phyloP scores from a whole-genome alignment of 2,329 filamentous ascomycete genomes.

The Remersonia thermophila region DNA sequence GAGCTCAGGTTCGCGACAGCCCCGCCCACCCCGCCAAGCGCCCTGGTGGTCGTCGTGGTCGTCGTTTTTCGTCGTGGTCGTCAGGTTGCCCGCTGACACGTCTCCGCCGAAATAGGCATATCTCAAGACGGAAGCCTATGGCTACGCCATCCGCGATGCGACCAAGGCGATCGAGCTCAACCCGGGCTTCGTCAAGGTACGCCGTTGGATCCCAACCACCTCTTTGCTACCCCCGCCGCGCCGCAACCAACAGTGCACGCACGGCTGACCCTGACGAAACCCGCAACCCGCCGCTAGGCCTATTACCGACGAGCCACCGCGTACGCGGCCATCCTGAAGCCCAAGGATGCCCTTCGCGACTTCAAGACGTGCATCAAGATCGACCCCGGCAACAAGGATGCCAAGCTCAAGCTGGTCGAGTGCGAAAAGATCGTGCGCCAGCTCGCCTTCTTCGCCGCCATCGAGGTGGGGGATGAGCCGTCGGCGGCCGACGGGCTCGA shows the following conservation, averaged over 20 bases:
- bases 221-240: not conserved
- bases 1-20: conserved; percentile 62
- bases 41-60: conserved; percentile 1
- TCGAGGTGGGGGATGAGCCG: conserved; percentile 83
- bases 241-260: no score
- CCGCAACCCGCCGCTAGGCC: conserved; percentile 41
- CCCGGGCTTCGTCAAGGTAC: conserved; percentile 75
- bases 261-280: conserved; percentile 5
- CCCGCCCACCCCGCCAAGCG: not conserved
- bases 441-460: conserved; percentile 85
- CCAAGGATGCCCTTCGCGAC: conserved; percentile 78
- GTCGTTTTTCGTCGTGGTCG: conserved; percentile 1
- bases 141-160: conserved; percentile 83
- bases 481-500: conserved; percentile 87
- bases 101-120: conserved; percentile 50
- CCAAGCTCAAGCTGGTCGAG: conserved; percentile 79
- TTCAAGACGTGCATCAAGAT: conserved; percentile 85
- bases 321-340: conserved; percentile 79
- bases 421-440: conserved; percentile 92
- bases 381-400: conserved; percentile 79
- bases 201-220: conserved; percentile 10
- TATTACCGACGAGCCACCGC: conserved; percentile 90
- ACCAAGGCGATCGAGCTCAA: conserved; percentile 86
- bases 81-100: conserved; percentile 37
- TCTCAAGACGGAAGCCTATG: conserved; percentile 91